Conservation (phyloP, 2,329 filamentous ascomycete genomes). For the Zymoseptoria ardabiliae region DNA sequence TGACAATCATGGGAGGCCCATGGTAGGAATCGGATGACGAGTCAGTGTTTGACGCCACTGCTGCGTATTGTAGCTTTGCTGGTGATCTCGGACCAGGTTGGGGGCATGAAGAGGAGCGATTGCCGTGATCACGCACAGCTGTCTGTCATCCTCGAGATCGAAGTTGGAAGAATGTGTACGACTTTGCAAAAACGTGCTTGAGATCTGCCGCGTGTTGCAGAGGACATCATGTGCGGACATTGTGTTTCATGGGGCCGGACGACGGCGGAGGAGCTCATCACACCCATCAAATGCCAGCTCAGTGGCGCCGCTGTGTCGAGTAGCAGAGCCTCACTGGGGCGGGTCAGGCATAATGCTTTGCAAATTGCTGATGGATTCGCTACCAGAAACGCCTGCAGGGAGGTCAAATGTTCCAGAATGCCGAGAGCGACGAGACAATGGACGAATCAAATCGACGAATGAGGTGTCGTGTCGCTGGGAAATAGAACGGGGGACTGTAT, state of each 20-base stretch:
- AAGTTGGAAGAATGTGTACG: not conserved
- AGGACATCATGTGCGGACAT: not conserved
- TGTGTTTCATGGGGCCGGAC: not conserved
- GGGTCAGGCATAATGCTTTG: not conserved
- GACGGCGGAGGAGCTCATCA: not conserved
- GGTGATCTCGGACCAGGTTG: not conserved
- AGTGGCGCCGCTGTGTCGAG: not conserved
- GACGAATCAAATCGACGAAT: not conserved
- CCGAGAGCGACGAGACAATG: not conserved
- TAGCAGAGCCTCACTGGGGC: not conserved
- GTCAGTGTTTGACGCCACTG: not conserved
- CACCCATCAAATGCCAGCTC: not conserved
- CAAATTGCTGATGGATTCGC: not conserved
- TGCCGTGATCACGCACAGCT: not conserved
- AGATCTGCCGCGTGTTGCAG: not conserved
- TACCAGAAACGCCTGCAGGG: not conserved
- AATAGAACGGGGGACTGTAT: slow-evolving; percentile 1
- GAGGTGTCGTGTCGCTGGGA: not conserved
- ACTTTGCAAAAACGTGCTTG: not conserved
- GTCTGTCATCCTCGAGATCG: not conserved
- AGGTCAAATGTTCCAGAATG: not conserved
- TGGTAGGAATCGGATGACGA: not conserved
- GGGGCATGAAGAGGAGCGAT: not conserved
- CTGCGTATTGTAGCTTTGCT: not conserved
- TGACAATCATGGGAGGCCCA: not conserved